Evolutionary conservation across 257 asterid species (phyloP).

Genomic region (Jacaranda mimosifolia): DNA sequence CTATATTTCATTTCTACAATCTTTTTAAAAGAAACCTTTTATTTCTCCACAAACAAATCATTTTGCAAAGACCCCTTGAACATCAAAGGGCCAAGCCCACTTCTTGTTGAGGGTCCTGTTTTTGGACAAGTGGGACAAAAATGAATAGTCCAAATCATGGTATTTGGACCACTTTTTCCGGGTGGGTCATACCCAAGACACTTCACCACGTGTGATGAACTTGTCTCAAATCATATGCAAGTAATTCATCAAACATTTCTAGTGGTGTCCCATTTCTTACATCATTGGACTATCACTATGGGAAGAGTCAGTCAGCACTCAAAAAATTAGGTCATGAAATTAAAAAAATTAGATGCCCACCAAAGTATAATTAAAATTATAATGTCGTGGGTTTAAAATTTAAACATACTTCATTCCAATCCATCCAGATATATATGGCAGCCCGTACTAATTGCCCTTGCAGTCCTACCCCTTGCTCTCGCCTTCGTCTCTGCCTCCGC

Average conservation of each 20-base stretch:
- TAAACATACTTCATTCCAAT: too few species aligned
- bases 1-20: too few species aligned
- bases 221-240: conserved; percentile 2
- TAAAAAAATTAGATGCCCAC: conserved; percentile 26
- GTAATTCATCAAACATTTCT: neutral
- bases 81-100: neutral
- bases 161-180: conserved; percentile 29
- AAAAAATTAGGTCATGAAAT: conserved; percentile 39
- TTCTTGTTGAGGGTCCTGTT: neutral
- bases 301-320: conserved; percentile 36
- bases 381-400: neutral
- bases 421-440: too few species aligned
- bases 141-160: conserved; percentile 21
- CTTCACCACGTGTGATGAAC: conserved; percentile 31
- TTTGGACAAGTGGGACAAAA: neutral
- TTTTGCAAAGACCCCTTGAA: too few species aligned
- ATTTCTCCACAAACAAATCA: too few species aligned
- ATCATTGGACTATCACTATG: conserved; percentile 13
- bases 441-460: too few species aligned
- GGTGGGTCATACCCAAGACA: conserved; percentile 22
- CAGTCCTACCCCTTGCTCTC: too few species aligned
- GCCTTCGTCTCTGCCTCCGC: too few species aligned
- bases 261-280: conserved; percentile 25
- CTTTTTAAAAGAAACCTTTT: too few species aligned
- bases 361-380: conserved; percentile 17